Base-by-base conservation (phyloP, 2,329 filamentous ascomycete genomes). In the Hypomyces rosellus region DNA sequence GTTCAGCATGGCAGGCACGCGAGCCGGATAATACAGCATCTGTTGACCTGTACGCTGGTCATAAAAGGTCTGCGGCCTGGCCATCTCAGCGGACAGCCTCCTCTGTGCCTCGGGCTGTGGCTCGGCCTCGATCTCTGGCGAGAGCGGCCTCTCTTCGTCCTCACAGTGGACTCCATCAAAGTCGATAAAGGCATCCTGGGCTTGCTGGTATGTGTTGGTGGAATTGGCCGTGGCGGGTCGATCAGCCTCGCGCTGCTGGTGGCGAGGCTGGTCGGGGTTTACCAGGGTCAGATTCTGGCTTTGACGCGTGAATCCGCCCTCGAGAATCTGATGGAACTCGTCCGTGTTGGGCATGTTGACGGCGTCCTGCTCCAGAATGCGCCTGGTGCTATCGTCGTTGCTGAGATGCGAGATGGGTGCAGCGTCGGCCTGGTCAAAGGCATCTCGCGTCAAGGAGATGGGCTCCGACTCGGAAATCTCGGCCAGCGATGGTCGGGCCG, bases 21-120 rank as follows among this genome's bases (percentile, higher is more conserved):
- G 91, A 3, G 93, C 93, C 13, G 93, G 93, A 65, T 99, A 99
- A 69, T 86, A 97, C 9, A 96, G 82, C 88, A 97, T 96, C 59
- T 84, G 76, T 57, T 92, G 82, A 4, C 82, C 85, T 1, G 85
- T 85, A 22, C 77, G 73, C 2, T 81, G 81, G 61, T 84, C 76
- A 61, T 81, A 69, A 64, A 83, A 85, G 1, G 82, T 82, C 54
- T 78, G 75, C 11, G 81, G 76, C 15, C 70, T 68, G 4, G 37
- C n/a, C n/a, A 15, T 6, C n/a, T 41, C 38, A n/a, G 16, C 38
- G 16, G 38, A 18, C 15, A 13, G 16, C n/a, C 11, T 13, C 38
- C 38, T 9, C 38, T 41, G 16, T 2, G 38, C 38, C 7, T 12
- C 18, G 5, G 15, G 22, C 12, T 20, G 18, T 18, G 54, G 40